Conservation (phyloP, 1,284 basidiomycete genomes). For the Caloboletus firmus region DNA sequence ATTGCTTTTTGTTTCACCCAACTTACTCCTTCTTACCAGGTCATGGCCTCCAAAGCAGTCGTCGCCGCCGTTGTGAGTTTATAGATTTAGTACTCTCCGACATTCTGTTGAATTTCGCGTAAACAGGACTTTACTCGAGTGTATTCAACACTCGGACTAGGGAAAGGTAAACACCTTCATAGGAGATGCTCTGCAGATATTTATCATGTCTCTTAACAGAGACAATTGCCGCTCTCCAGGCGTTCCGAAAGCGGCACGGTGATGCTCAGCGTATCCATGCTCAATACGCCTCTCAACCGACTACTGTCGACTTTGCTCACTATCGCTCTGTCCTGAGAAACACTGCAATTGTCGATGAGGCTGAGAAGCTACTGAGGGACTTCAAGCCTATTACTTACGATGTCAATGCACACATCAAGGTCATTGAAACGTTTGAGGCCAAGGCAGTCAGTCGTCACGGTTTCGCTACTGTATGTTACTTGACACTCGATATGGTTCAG, state of each 20-base stretch:
- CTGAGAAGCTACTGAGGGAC: conserved; percentile 84
- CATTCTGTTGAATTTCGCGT: conserved; percentile 12
- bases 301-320: conserved; percentile 85
- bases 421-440: conserved; percentile 95
- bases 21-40: conserved; percentile 8
- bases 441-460: conserved; percentile 77
- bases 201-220: conserved; percentile 49
- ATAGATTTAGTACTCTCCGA: not conserved
- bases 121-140: conserved; percentile 88
- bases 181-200: not conserved
- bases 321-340: conserved; percentile 95
- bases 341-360: conserved; percentile 88
- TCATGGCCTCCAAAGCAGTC: conserved; percentile 82
- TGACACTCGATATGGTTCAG: conserved; percentile 43
- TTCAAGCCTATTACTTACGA: conserved; percentile 99
- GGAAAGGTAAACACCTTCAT: conserved; percentile 68
- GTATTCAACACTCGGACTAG: conserved; percentile 87
- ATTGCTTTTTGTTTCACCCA: conserved; percentile 1
- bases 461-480: not conserved
- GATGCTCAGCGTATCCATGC: conserved; percentile 82
- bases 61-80: conserved; percentile 69
- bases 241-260: conserved; percentile 94
- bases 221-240: conserved; percentile 85
- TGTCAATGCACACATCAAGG: conserved; percentile 87
- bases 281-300: conserved; percentile 71